Evolutionary conservation across 148 eudicot species (phyloP), one percentile per base, ranked within the genome.

Genomic region (Cornus florida): DNA sequence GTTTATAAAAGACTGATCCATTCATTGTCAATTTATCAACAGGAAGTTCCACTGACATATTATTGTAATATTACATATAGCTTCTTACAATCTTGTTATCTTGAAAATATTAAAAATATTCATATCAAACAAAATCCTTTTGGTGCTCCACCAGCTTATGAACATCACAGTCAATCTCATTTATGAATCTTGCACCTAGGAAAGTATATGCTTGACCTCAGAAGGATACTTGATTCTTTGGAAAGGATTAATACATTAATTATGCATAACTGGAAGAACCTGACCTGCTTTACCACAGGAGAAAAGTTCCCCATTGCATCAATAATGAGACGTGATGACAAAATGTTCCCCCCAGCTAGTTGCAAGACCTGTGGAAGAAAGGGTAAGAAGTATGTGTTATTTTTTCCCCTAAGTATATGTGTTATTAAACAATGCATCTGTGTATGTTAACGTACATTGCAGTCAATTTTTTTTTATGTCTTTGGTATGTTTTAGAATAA

Each of bases 251-350:
- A 20, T 56, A 53, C 17, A 46, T 6, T 32, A 9, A 77, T 77
- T 23, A 17, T 31, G 46, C 65, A 56, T 62, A 74, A 75, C 12
- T 19, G 12, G 72, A 71, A 8, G 57, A 71, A 67, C 79, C 83
- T 76, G 19, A 96, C 99, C 97, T 96, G 99, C 85, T 89, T 96
- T 33, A 94, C 97, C 67, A 96, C 84, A 56, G 99, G 99, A 76
- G 99, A 96, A 81, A 96, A 96, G 64, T 96, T 94, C 33, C 99
- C 99, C 99, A 96, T 96, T 65, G 99, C 97, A 84, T 96, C 99
- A 83, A 96, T 83, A 73, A 96, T 50, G 41, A 96, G 93, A 53
- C 84, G 87, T 73, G 98, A 86, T 46, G 91, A 91, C 43, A 96
- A 75, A 67, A 88, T 80, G 84, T 89, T 90, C 74, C 89, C 97